These are phyloP conservation scores for Atalantia buxifolia DNA, from an alignment of 345 rosid genomes.

Conservation along the genomic window DNA sequence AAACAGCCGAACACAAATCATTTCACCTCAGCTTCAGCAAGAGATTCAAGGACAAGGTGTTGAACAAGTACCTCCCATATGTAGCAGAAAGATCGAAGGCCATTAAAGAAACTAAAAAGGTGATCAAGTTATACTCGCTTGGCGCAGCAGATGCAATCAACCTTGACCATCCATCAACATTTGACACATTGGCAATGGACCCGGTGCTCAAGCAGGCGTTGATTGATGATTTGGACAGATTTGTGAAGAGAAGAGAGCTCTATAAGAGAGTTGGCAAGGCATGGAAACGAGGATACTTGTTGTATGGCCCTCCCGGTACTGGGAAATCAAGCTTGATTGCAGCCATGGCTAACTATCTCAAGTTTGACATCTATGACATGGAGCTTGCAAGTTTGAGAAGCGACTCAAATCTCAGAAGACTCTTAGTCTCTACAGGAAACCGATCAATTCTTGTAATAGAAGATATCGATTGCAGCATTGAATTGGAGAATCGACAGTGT, in stretches of 20 bases:
- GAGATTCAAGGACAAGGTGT: slow-evolving; percentile 11
- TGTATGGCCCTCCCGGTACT: slow-evolving; percentile 28
- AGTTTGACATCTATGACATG: slow-evolving; percentile 26
- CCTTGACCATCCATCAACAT: slow-evolving; percentile 32
- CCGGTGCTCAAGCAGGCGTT: slow-evolving; percentile 11
- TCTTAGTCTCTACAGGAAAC: not conserved
- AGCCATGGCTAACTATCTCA: slow-evolving; percentile 28
- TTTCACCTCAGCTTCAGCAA: slow-evolving; percentile 18
- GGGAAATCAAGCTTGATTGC: slow-evolving; percentile 30
- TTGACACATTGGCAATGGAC: slow-evolving; percentile 36
- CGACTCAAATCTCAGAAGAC: slow-evolving; percentile 10
- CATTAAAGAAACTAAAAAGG: slow-evolving; percentile 12
- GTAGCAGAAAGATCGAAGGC: slow-evolving; percentile 16
- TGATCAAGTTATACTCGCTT: slow-evolving; percentile 14
- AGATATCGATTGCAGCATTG: slow-evolving; percentile 21
- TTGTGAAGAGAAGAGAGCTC: slow-evolving; percentile 7
- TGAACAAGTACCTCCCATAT: slow-evolving; percentile 15
- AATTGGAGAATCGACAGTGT: slow-evolving; percentile 5
- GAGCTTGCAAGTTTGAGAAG: slow-evolving; percentile 1
- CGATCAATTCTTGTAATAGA: slow-evolving; percentile 23
- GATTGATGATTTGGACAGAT: slow-evolving; percentile 34
- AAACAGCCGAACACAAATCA: not conserved
- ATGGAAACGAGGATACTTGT: slow-evolving; percentile 22
- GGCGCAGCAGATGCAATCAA: not conserved
- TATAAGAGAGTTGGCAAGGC: slow-evolving; percentile 12